Evolutionary conservation across 129 eudicot genomes (phyloP).

Genomic region (Escallonia rubra): DNA sequence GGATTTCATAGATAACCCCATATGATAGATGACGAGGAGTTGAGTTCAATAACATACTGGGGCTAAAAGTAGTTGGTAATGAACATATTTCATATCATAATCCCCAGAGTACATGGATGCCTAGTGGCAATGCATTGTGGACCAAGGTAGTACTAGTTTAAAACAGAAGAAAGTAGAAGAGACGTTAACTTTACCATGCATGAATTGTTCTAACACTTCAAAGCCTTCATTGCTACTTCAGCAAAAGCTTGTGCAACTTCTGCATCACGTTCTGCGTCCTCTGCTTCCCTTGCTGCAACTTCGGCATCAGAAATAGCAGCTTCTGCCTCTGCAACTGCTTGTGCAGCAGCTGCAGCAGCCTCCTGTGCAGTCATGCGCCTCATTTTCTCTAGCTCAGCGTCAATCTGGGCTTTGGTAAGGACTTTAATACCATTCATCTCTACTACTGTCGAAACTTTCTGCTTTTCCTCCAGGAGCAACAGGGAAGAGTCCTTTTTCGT

Average conservation of each 20-base stretch:
- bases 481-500: slow-evolving; percentile 17
- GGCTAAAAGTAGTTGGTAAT: too few species aligned
- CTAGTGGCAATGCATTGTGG: too few species aligned
- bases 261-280: slow-evolving; percentile 88
- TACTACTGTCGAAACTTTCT: slow-evolving; percentile 14
- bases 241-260: slow-evolving; percentile 65
- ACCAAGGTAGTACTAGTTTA: too few species aligned
- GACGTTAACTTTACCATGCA: slow-evolving; percentile 41
- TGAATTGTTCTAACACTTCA: slow-evolving; percentile 34
- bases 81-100: too few species aligned
- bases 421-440: slow-evolving; percentile 16
- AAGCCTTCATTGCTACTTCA: slow-evolving; percentile 52
- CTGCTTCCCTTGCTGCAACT: slow-evolving; percentile 75
- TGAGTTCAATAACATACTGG: too few species aligned
- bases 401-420: slow-evolving; percentile 61
- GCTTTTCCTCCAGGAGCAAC: slow-evolving; percentile 25
- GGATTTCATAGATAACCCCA: too few species aligned
- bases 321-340: slow-evolving; percentile 93
- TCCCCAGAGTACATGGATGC: too few species aligned
- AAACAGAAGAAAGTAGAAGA: too few species aligned
- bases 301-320: slow-evolving; percentile 85
- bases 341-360: slow-evolving; percentile 83
- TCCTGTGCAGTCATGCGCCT: slow-evolving; percentile 57
- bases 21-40: too few species aligned
- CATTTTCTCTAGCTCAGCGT: slow-evolving; percentile 82